Conservation (phyloP, 345 rosid species). For the Bruguiera gymnorhiza region DNA sequence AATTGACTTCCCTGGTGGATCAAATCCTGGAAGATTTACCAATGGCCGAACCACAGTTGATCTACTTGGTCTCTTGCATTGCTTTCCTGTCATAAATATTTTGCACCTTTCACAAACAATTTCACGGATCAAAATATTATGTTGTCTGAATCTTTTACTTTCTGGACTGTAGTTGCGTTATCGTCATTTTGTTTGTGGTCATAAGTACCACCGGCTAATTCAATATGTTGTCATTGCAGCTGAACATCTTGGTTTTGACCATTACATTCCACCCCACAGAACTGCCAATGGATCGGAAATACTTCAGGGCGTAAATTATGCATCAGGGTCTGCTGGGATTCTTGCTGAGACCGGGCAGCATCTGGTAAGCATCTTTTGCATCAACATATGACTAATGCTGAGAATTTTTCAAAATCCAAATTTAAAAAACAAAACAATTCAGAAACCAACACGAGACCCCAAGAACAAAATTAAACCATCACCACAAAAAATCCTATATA, state of each 20-base stretch:
- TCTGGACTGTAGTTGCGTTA: background rate
- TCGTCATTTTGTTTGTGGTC: background rate
- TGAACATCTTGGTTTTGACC: background rate
- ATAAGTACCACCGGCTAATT: background rate
- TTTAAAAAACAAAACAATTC: background rate
- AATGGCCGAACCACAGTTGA: slow-evolving; percentile 12
- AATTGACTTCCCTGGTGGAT: background rate
- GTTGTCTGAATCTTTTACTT: background rate
- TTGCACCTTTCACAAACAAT: no score
- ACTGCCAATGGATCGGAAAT: background rate
- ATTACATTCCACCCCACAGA: background rate
- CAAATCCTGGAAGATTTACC: slow-evolving; percentile 14
- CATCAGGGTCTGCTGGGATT: slow-evolving; percentile 1
- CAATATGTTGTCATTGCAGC: background rate
- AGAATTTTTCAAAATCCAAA: background rate
- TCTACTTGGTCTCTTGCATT: background rate
- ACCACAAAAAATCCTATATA: no score
- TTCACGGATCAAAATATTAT: background rate
- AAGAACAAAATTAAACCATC: no score
- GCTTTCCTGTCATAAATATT: background rate
- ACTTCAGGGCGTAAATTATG: background rate
- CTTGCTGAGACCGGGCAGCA: background rate
- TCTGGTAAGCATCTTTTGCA: background rate
- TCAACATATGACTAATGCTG: no score
- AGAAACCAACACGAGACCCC: no score